Conservation (phyloP, 208 protist genomes). For the Trypanosoma congolense region DNA sequence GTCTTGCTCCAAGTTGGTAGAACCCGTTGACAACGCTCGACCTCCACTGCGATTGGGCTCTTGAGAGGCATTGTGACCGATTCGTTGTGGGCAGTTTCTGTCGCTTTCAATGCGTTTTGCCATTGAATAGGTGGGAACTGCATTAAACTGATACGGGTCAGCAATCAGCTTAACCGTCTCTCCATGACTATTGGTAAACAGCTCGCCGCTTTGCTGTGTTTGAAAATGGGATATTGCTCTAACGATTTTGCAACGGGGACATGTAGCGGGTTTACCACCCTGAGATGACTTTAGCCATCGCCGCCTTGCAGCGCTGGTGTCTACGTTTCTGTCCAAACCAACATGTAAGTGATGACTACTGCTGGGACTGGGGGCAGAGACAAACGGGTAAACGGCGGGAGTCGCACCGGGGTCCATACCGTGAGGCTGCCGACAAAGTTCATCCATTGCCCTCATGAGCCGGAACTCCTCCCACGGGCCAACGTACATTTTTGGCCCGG, state of each 20-base stretch:
- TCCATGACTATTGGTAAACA: background rate
- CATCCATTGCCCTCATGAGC: constrained; percentile 54
- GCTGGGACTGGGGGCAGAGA: background rate
- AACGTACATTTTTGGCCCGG: constrained; percentile 39
- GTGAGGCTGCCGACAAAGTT: constrained; percentile 27
- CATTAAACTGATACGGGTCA: background rate
- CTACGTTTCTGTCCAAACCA: background rate
- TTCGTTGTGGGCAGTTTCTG: background rate
- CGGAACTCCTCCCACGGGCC: constrained; percentile 70
- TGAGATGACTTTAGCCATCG: background rate
- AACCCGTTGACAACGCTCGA: background rate
- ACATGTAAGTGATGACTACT: constrained; percentile 24
- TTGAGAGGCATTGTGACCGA: background rate
- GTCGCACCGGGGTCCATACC: constrained; percentile 16
- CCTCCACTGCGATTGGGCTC: background rate
- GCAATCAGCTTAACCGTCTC: background rate
- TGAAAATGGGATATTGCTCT: background rate
- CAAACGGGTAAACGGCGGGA: background rate
- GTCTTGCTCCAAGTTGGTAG: background rate
- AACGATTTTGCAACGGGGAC: background rate
- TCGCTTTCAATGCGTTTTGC: background rate
- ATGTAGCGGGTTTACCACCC: background rate
- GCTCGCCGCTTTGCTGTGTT: background rate
- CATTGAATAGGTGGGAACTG: background rate
- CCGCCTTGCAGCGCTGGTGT: background rate